Evolutionary conservation across 2,329 filamentous ascomycete genomes (phyloP), one percentile per base, ranked within the genome.

Genomic region (Didymella lethalis): DNA sequence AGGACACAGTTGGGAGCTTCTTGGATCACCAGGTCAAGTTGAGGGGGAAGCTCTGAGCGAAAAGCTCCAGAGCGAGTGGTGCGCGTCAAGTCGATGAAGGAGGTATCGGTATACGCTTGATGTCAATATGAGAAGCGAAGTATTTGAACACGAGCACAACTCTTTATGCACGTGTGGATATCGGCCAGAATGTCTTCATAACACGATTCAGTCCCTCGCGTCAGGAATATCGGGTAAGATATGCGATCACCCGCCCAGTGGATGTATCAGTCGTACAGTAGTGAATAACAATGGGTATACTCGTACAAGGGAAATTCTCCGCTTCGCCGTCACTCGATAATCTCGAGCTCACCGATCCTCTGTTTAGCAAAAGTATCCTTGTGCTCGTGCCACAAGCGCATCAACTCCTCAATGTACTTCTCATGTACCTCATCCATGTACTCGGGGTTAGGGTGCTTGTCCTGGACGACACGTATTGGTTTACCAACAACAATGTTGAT

Each of bases 401-500:
- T 79, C 59, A 95, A 75, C 79, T 94, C 94, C 28, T 84, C 80
- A 1, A 95, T 85, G 77, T 99, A 99, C 65, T 88, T 79, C 23
- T 82, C 83, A 76, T 98, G 95, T 60, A 97, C 82, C 66, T 90
- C 81, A 71, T 97, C 89, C 62, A 98, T 88, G 67, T 96, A 92
- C 7, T 83, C 84, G 60, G 90, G 86, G 25, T 89, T 85, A 0
- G 94, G 90, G 61, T 88, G 86, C 32, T 85, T 80, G 48, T 84
- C 77, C 70, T 84, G 83, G 49, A 85, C 80, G 6, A 97, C 89
- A 62, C 83, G 82, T 61, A 97, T 92, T 0, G 94, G 93, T 51
- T 86, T 84, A 3, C 94, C 94, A 14, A 97, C 91, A 12, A 99
- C 93, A 47, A 97, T 87, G 73, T 98, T 95, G 59, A 99, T 82